phyloP scores from a whole-genome alignment of 768 basidiomycete genomes.

The Psilocybe cyanescens region DNA sequence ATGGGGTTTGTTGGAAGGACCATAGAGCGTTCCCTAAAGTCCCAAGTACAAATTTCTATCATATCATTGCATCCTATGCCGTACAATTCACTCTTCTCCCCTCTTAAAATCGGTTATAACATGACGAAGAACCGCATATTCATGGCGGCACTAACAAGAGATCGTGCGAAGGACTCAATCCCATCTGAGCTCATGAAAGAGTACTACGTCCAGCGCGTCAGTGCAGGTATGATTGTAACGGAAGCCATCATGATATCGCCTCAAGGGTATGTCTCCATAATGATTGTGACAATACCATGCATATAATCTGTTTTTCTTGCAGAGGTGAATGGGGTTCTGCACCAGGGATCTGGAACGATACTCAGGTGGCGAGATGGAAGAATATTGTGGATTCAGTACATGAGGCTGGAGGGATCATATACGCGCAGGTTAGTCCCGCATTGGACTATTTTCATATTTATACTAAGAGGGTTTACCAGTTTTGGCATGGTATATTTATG shows the following conservation, averaged over 20 bases:
- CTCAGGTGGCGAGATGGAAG: constrained; percentile 41
- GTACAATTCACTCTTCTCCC: constrained; percentile 28
- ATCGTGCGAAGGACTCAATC: constrained; percentile 38
- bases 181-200: constrained; percentile 39
- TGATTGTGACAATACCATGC: not conserved
- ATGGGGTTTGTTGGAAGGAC: too few relatives aligned
- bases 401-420: constrained; percentile 40
- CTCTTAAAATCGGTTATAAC: constrained; percentile 38
- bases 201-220: constrained; percentile 41
- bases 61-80: constrained; percentile 1
- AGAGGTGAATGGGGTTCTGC: constrained; percentile 40
- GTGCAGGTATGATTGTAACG: constrained; percentile 37
- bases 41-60: too few relatives aligned
- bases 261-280: constrained; percentile 29
- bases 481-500: constrained; percentile 8
- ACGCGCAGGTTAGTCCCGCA: constrained; percentile 32
- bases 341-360: constrained; percentile 42
- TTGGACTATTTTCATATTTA: not conserved
- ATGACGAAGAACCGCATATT: constrained; percentile 39
- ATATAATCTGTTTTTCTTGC: not conserved
- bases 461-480: not conserved
- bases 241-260: constrained; percentile 35
- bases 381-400: constrained; percentile 44
- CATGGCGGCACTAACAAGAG: constrained; percentile 45
- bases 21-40: too few relatives aligned